phyloP scores from a whole-genome alignment of 2,329 filamentous ascomycete genomes.

The Hypomyces perniciosus region DNA sequence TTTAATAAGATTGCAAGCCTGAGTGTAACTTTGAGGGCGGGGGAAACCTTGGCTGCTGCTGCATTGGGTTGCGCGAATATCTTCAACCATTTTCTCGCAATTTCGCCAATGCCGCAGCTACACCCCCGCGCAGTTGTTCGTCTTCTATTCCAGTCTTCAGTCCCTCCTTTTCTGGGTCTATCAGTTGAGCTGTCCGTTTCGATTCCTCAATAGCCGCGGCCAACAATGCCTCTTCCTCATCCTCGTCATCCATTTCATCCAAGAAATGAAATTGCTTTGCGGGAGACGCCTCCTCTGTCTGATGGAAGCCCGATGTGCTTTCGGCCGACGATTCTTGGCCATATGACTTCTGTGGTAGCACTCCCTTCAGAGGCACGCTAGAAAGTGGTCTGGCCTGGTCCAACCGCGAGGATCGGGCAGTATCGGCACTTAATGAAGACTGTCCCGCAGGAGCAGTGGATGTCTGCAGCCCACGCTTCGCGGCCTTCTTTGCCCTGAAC shows the following conservation, averaged over 20 bases:
- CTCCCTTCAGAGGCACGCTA: conserved; percentile 36
- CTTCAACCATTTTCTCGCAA: conserved; percentile 39
- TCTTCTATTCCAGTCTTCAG: conserved; percentile 14
- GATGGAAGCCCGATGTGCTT: neutral
- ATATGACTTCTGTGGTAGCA: conserved; percentile 20
- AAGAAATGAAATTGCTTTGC: conserved; percentile 33
- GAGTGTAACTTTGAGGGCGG: neutral
- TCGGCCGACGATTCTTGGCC: conserved; percentile 2
- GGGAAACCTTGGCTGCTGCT: neutral
- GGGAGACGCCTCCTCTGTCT: conserved; percentile 1
- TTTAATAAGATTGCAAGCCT: neutral
- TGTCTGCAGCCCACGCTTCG: conserved; percentile 36
- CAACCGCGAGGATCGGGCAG: conserved; percentile 21
- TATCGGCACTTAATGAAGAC: conserved; percentile 6
- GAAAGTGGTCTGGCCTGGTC: conserved; percentile 36
- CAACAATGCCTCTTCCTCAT: conserved; percentile 34
- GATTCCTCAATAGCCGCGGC: conserved; percentile 43
- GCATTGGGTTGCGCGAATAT: neutral
- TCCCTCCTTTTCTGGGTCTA: conserved; percentile 15
- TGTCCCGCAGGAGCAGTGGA: conserved; percentile 7
- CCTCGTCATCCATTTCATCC: conserved; percentile 39
- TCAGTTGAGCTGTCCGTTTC: conserved; percentile 31
- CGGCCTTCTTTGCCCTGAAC: conserved; percentile 69
- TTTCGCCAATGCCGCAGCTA: conserved; percentile 56
- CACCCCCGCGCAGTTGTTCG: conserved; percentile 47